Conservation (phyloP, 495 filamentous ascomycete genomes). For the Oleoguttula mirabilis region DNA sequence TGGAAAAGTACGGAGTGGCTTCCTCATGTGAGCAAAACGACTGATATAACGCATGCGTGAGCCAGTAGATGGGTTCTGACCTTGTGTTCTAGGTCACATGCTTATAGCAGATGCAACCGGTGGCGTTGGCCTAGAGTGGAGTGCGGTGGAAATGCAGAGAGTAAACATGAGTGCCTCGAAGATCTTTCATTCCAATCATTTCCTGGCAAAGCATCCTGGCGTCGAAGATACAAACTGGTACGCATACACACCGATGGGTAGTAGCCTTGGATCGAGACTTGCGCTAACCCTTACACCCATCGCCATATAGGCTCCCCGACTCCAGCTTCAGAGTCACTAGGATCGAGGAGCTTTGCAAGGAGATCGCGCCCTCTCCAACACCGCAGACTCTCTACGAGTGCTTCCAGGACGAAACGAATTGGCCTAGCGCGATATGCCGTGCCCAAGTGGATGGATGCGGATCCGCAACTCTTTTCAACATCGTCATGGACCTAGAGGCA, state of each 20-base stretch:
- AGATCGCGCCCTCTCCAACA: slow-evolving; percentile 20
- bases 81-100: too few species aligned
- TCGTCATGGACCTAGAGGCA: slow-evolving; percentile 37
- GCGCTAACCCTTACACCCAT: too few species aligned
- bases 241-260: too few species aligned
- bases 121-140: slow-evolving; percentile 48
- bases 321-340: slow-evolving; percentile 40
- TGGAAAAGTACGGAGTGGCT: slow-evolving; percentile 45
- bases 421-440: slow-evolving; percentile 25
- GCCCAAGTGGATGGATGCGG: slow-evolving; percentile 9
- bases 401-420: slow-evolving; percentile 28
- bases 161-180: slow-evolving; percentile 36
- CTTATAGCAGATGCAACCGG: slow-evolving; percentile 44
- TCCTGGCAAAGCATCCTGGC: slow-evolving; percentile 34
- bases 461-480: slow-evolving; percentile 36
- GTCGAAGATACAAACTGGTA: slow-evolving; percentile 37
- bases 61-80: too few species aligned
- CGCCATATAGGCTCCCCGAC: too few species aligned
- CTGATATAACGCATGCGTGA: too few species aligned
- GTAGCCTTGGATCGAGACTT: too few species aligned
- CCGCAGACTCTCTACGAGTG: slow-evolving; percentile 19
- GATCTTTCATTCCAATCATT: slow-evolving; percentile 54
- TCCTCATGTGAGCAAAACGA: too few species aligned
- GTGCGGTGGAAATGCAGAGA: slow-evolving; percentile 40
- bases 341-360: slow-evolving; percentile 32